phyloP scores from a whole-genome alignment of 768 basidiomycete species.

The Termitomyces sp. region DNA sequence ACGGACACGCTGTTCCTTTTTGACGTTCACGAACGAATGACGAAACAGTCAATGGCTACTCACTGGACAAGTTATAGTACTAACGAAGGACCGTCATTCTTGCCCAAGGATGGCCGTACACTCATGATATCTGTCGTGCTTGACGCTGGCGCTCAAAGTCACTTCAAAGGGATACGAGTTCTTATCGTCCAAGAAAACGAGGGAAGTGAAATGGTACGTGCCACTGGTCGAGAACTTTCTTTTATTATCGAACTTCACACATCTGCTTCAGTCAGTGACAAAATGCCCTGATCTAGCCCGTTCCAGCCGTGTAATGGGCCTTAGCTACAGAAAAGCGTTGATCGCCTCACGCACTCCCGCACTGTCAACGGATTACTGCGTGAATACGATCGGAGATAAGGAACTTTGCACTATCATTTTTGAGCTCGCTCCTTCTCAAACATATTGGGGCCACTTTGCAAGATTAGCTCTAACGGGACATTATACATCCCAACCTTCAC shows the following conservation, averaged over 20 bases:
- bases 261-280: background rate
- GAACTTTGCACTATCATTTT: constrained; percentile 7
- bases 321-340: background rate
- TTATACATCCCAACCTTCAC: background rate
- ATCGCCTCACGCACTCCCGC: background rate
- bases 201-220: constrained; percentile 1
- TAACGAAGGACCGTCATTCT: constrained; percentile 5
- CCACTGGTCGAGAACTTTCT: background rate
- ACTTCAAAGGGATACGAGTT: constrained; percentile 9
- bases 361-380: background rate
- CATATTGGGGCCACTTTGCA: constrained; percentile 6
- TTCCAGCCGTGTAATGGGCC: background rate
- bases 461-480: background rate
- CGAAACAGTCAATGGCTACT: background rate
- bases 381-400: background rate
- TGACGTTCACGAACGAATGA: background rate
- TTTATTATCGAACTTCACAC: background rate
- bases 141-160: constrained; percentile 2
- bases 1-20: background rate
- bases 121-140: constrained; percentile 8
- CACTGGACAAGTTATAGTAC: constrained; percentile 4
- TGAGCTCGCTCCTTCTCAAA: background rate
- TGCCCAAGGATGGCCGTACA: constrained; percentile 5
- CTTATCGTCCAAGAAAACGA: background rate
- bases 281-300: background rate